Evolutionary conservation across 768 basidiomycete genomes (phyloP).

Genomic region (Xanthoconium stramineum): DNA sequence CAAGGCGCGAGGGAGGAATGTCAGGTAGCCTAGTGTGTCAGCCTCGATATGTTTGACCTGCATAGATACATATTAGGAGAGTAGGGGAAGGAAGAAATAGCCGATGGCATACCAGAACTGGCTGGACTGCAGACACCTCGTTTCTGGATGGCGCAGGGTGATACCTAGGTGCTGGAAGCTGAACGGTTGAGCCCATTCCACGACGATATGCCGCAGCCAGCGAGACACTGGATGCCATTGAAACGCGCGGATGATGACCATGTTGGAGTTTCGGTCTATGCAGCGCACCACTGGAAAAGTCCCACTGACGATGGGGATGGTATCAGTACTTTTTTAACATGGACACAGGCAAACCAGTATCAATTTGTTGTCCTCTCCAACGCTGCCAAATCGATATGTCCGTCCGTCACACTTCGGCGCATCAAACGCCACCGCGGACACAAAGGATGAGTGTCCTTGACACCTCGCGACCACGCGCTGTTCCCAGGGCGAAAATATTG

Average conservation of each 20-base stretch:
- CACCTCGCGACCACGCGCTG: slow-evolving; percentile 92
- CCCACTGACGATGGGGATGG: slow-evolving; percentile 61
- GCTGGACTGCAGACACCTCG: slow-evolving; percentile 87
- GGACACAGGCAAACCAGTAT: slow-evolving; percentile 59
- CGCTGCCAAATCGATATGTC: slow-evolving; percentile 92
- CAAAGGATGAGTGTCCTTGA: slow-evolving; percentile 95
- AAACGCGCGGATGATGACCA: slow-evolving; percentile 69
- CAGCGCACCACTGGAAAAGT: slow-evolving; percentile 87
- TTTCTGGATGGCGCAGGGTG: slow-evolving; percentile 90
- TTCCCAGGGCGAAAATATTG: slow-evolving; percentile 93
- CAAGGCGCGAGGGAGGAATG: slow-evolving; percentile 74
- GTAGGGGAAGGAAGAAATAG: neutral
- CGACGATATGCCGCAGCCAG: slow-evolving; percentile 63
- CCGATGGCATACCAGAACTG: slow-evolving; percentile 65
- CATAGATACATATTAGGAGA: neutral
- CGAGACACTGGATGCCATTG: slow-evolving; percentile 77
- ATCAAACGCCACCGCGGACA: slow-evolving; percentile 87
- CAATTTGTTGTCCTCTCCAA: slow-evolving; percentile 95
- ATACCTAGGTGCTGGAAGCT: slow-evolving; percentile 57
- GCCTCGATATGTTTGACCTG: slow-evolving; percentile 81
- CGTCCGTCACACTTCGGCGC: slow-evolving; percentile 83
- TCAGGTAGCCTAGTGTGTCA: slow-evolving; percentile 71
- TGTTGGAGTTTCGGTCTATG: slow-evolving; percentile 81
- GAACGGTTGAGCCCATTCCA: slow-evolving; percentile 52
- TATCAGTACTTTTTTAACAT: neutral